Conservation (phyloP, 805 yeast genomes). For the Tanozyma kutaoensis region DNA sequence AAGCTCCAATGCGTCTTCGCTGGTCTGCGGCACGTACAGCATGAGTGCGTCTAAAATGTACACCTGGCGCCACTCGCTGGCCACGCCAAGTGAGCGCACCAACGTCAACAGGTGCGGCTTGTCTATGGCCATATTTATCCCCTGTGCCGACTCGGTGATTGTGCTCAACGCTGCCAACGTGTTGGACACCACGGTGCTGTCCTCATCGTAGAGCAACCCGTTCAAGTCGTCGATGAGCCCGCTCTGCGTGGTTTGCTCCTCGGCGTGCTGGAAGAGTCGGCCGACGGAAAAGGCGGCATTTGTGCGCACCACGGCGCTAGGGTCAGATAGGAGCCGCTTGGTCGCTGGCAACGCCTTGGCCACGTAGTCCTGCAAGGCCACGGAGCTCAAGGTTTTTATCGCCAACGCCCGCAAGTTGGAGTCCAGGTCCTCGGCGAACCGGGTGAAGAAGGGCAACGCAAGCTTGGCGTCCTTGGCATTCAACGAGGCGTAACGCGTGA, state of each 20-base stretch:
- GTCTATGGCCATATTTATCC: slow-evolving; percentile 41
- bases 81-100: slow-evolving; percentile 13
- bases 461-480: slow-evolving; percentile 42
- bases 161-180: slow-evolving; percentile 56
- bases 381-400: slow-evolving; percentile 47
- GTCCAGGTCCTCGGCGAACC: slow-evolving; percentile 37
- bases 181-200: slow-evolving; percentile 52
- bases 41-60: slow-evolving; percentile 52
- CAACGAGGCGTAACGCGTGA: slow-evolving; percentile 45
- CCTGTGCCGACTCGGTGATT: slow-evolving; percentile 43
- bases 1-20: slow-evolving; percentile 51
- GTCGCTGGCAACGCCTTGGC: slow-evolving; percentile 32
- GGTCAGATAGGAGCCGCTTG: slow-evolving; percentile 21
- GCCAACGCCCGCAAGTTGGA: slow-evolving; percentile 46
- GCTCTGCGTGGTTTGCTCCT: slow-evolving; percentile 26
- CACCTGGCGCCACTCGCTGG: slow-evolving; percentile 64
- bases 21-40: slow-evolving; percentile 56
- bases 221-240: slow-evolving; percentile 37
- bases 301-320: slow-evolving; percentile 49
- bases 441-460: slow-evolving; percentile 40
- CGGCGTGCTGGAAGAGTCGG: slow-evolving; percentile 46
- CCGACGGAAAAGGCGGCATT: slow-evolving; percentile 61
- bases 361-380: slow-evolving; percentile 40
- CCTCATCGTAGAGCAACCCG: slow-evolving; percentile 39
- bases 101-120: slow-evolving; percentile 25